These are phyloP conservation scores for Stagonosporopsis chrysanthemi DNA, from an alignment of 2,329 filamentous ascomycete genomes.

Conservation along the genomic window DNA sequence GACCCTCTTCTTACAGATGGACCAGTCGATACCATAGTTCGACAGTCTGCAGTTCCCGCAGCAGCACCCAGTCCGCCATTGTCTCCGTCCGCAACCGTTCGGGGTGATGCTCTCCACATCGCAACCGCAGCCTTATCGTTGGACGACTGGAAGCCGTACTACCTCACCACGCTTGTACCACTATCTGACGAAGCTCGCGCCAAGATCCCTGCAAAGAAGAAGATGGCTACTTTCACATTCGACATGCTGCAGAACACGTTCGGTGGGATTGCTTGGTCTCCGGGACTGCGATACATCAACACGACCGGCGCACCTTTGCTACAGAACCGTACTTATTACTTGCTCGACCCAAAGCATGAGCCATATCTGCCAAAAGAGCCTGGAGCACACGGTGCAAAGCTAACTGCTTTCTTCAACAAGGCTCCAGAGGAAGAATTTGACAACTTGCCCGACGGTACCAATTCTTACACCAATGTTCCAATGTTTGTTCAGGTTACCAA, in stretches of 20 bases:
- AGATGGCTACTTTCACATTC: constrained; percentile 48
- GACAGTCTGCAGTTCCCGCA: constrained; percentile 9
- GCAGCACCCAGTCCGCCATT: constrained; percentile 21
- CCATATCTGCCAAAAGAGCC: constrained; percentile 53
- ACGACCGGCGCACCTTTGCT: constrained; percentile 34
- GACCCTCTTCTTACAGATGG: constrained; percentile 30
- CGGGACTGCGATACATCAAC: constrained; percentile 51
- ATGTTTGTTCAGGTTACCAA: constrained; percentile 49
- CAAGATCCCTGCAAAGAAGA: constrained; percentile 30
- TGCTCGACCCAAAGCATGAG: constrained; percentile 49
- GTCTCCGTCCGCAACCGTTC: constrained; percentile 17
- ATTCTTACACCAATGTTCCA: constrained; percentile 49
- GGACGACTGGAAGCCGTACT: constrained; percentile 48
- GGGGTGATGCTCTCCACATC: constrained; percentile 2
- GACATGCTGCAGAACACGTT: constrained; percentile 50
- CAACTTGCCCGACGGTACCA: constrained; percentile 29
- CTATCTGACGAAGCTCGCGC: constrained; percentile 17
- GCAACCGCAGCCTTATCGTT: constrained; percentile 23
- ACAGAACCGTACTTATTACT: constrained; percentile 52
- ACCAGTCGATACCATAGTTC: constrained; percentile 24
- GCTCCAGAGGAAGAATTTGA: constrained; percentile 39
- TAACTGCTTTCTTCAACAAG: constrained; percentile 56
- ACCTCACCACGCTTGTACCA: constrained; percentile 42
- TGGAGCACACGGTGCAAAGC: constrained; percentile 55
- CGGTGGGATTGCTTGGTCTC: constrained; percentile 51